phyloP scores from a whole-genome alignment of 345 rosid genomes.

The Passiflora organensis region DNA sequence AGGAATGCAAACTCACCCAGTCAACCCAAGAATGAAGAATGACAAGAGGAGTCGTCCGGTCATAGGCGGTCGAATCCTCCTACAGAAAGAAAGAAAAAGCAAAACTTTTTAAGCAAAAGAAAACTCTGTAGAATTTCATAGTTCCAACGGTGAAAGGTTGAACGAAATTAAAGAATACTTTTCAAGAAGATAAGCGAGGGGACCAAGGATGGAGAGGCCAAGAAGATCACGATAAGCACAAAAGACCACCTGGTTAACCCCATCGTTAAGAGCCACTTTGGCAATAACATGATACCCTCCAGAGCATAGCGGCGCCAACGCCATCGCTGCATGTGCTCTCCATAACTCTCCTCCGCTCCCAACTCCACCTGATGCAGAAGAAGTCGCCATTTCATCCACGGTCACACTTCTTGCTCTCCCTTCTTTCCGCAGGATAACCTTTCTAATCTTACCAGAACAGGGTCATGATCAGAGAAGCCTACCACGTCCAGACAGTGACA shows the following conservation, averaged over 20 bases:
- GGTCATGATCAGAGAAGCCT: too few relatives aligned
- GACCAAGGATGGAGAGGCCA: slow-evolving; percentile 83
- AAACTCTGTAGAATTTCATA: too few relatives aligned
- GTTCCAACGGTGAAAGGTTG: too few relatives aligned
- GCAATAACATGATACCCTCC: slow-evolving; percentile 98
- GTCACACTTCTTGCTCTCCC: too few relatives aligned
- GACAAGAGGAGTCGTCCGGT: slow-evolving; percentile 58
- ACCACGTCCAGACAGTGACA: too few relatives aligned
- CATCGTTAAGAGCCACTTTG: slow-evolving; percentile 90
- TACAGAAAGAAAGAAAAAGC: slow-evolving; percentile 30
- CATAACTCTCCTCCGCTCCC: slow-evolving; percentile 30
- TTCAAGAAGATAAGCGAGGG: slow-evolving; percentile 80
- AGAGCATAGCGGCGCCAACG: slow-evolving; percentile 68
- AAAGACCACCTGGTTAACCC: slow-evolving; percentile 93
- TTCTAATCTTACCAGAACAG: too few relatives aligned
- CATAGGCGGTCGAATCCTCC: slow-evolving; percentile 73
- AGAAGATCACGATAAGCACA: slow-evolving; percentile 91
- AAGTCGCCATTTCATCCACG: too few relatives aligned
- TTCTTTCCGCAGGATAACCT: too few relatives aligned
- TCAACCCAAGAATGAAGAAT: slow-evolving; percentile 81
- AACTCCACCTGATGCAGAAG: too few relatives aligned
- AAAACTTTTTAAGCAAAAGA: too few relatives aligned
- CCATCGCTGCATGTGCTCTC: slow-evolving; percentile 80
- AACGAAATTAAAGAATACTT: slow-evolving; percentile 39
- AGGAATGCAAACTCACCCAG: slow-evolving; percentile 53